phyloP scores from a whole-genome alignment of 148 eudicot genomes.

The Cornus suecica region DNA sequence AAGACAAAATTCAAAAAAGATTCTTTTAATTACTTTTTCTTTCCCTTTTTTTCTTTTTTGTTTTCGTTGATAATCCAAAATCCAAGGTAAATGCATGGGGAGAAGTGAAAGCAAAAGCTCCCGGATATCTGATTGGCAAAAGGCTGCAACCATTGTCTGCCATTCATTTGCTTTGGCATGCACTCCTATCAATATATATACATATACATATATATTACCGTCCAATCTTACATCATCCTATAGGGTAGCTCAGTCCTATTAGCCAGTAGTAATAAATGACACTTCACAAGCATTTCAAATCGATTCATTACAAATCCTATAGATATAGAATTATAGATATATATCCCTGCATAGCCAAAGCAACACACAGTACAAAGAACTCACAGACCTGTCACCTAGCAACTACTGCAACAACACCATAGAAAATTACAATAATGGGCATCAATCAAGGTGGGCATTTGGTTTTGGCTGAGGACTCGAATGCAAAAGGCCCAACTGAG shows the following conservation, averaged over 20 bases:
- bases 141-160: background rate
- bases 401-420: background rate
- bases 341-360: no score
- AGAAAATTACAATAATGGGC: background rate
- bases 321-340: no score
- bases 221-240: no score
- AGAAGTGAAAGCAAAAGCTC: background rate
- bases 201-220: no score
- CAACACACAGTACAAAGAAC: background rate
- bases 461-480: slow-evolving; percentile 26
- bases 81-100: background rate
- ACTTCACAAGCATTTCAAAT: no score
- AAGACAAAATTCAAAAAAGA: no score
- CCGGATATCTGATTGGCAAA: background rate
- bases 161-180: background rate
- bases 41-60: background rate
- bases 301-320: no score
- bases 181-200: no score
- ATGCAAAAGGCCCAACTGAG: slow-evolving; percentile 47
- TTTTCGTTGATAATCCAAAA: background rate
- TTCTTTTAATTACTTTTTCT: background rate
- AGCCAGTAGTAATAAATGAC: no score
- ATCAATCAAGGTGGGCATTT: background rate
- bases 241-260: no score
- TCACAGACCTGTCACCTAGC: background rate